These are phyloP conservation scores for Chaetomium sp. DNA, from an alignment of 2,329 filamentous ascomycete species.

Conservation along the genomic window DNA sequence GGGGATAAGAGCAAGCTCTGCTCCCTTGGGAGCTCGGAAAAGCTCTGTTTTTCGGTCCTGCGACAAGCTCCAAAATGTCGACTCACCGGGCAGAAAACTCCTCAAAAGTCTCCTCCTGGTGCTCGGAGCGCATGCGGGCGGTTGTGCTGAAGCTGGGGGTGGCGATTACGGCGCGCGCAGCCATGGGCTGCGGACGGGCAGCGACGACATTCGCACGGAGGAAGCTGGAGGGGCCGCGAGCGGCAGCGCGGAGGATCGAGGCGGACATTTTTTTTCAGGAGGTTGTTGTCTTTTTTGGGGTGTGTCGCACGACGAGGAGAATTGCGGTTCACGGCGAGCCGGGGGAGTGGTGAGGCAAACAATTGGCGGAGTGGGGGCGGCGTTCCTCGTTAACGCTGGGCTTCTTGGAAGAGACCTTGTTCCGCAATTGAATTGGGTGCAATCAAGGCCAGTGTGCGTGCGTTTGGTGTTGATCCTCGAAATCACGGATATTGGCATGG, in stretches of 20 bases:
- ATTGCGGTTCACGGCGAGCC: conserved; percentile 10
- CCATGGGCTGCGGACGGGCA: conserved; percentile 48
- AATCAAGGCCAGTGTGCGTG: conserved; percentile 18
- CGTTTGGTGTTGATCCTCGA: conserved; percentile 14
- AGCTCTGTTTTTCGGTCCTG: conserved; percentile 9
- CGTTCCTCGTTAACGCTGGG: conserved; percentile 17
- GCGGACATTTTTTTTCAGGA: conserved; percentile 38
- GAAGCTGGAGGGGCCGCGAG: conserved; percentile 58
- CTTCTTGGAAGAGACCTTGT: conserved; percentile 18
- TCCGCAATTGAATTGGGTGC: conserved; percentile 18
- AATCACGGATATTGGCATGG: conserved; percentile 27
- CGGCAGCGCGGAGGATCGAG: conserved; percentile 63
- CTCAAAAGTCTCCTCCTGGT: conserved; percentile 96
- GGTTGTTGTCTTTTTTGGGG: too few relatives aligned
- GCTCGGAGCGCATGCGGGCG: conserved; percentile 49
- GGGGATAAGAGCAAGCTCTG: not conserved
- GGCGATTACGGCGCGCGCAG: conserved; percentile 47
- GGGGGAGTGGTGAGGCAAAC: conserved; percentile 14
- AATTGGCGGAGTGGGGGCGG: conserved; percentile 16
- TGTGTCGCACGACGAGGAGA: not conserved
- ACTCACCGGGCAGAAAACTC: conserved; percentile 95
- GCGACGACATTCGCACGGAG: conserved; percentile 58
- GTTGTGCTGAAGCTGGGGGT: conserved; percentile 59
- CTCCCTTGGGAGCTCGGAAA: conserved; percentile 13
- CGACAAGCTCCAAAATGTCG: conserved; percentile 14